These are phyloP conservation scores for Narthecium ossifragum DNA, from an alignment of 106 monocot genomes.

Conservation along the genomic window DNA sequence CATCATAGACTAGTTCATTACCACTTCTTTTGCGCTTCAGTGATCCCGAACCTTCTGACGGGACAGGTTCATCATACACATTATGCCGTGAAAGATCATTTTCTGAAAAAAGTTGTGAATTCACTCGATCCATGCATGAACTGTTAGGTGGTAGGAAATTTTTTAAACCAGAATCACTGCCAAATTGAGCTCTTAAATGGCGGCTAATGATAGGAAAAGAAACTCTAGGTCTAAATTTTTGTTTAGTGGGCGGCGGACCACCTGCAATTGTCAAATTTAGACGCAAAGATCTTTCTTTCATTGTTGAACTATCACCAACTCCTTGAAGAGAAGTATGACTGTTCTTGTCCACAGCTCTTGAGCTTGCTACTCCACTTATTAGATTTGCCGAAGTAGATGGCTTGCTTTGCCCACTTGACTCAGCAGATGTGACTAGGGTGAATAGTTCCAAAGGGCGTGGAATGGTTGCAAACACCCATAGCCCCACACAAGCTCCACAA, in stretches of 20 bases:
- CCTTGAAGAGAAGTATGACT: constrained; percentile 7
- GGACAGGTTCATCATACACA: constrained; percentile 1
- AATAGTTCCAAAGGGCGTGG: constrained; percentile 65
- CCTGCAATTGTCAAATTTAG: constrained; percentile 81
- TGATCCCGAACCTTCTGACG: constrained; percentile 14
- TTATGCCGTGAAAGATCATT: constrained; percentile 6
- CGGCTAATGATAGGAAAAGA: constrained; percentile 82
- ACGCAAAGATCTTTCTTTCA: constrained; percentile 12
- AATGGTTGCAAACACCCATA: constrained; percentile 65
- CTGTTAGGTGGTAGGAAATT: background rate
- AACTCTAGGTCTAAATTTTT: constrained; percentile 72
- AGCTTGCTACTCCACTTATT: constrained; percentile 1
- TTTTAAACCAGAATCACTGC: constrained; percentile 8
- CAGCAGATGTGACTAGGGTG: constrained; percentile 35
- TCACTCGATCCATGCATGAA: constrained; percentile 2
- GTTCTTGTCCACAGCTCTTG: constrained; percentile 4
- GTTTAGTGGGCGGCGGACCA: constrained; percentile 72
- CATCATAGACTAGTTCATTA: constrained; percentile 19
- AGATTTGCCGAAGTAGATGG: constrained; percentile 1
- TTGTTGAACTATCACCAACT: background rate
- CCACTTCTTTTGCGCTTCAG: constrained; percentile 67
- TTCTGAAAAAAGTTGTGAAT: constrained; percentile 4
- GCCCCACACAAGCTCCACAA: constrained; percentile 87
- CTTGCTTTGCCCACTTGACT: constrained; percentile 20
- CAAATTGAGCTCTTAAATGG: constrained; percentile 54